Base-by-base conservation (phyloP, 257 asterid genomes). In the Solanum rostratum region DNA sequence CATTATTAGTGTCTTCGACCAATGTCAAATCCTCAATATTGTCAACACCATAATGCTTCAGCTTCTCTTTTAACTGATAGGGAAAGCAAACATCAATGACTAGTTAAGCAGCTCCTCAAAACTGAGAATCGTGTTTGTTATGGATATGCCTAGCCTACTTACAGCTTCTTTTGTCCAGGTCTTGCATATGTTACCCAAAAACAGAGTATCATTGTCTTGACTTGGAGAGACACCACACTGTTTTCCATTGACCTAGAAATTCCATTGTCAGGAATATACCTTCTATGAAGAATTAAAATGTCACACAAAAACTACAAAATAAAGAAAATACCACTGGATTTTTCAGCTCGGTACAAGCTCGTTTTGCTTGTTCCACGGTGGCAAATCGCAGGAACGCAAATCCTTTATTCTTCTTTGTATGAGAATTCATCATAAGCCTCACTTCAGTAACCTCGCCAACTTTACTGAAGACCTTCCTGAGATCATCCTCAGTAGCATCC, bases 321-420 rank as follows among this genome's bases (percentile, higher is more conserved):
- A 83, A 84, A 89, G 89, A 78, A 84, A 84, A 83, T 97, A 97
- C 99, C 99, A 94, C 90, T 39, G 99, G 97, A 81, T 93, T 94
- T 91, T 88, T 97, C 62, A 97, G 93, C 89, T 91, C 91, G 60
- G 91, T 84, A 89, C 97, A 97, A 87, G 99, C 99, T 63, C 95
- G 91, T 88, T 90, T 93, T 74, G 99, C 99, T 88, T 97, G 99
- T 79, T 95, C 98, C 54, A 94, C 93, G 10, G 97, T 92, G 55
- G 99, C 97, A 92, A 97, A 97, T 73, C 95, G 96, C 89, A 95
- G 91, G 92, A 97, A 97, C 14, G 99, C 99, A 91, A 97, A 97
- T 29, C 98, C 99, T 85, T 97, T 97, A 76, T 97, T 97, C 92
- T 95, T 97, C 88, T 93, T 94, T 45, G 98, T 94, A 90, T 93